Evolutionary conservation across 1,284 basidiomycete genomes (phyloP), one percentile per base, ranked within the genome.

Genomic region (Boletus semigastroideus): DNA sequence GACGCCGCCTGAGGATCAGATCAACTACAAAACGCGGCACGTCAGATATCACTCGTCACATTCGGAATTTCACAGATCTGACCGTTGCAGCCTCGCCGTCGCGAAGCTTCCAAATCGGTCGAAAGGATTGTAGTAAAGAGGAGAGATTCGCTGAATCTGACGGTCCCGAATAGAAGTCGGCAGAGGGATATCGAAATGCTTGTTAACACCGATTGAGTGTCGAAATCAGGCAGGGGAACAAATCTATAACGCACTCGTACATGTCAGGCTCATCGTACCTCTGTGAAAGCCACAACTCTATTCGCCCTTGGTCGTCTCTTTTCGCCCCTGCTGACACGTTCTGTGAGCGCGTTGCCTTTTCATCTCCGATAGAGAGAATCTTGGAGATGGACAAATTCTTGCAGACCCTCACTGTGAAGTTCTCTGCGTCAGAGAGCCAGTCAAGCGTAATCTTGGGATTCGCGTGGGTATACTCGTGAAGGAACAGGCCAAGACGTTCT

Each of bases 41-140:
- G 31, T 25, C 5, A 36, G 20, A 13, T n/a, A 9, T 20, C 19
- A 16, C 30, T 31, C 30, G 12, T 33, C 42, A 12, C 42, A 17
- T 19, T 5, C n/a, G 30, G 10, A 19, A 13, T 17, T 20, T 5
- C 9, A 34, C 14, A 11, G 5, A 46, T 51, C 74, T 20, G 63
- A 87, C 89, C 87, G 62, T 92, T 92, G 63, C 90, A 93, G 2
- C 94, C 94, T 55, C 95, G 79, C 50, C 94, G 78, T 66, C 87
- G 90, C 49, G 98, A 73, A 2, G 91, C 86, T 56, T 84, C 80
- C 42, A 98, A 73, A 52, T 95, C 90, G 0, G 94, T 97, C 0
- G 92, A 92, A 13, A 99, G 78, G 42, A 99, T 92, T 0, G 92
- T 96, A 83, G 92, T 92, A 63, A 97, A 89, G 14, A 98, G 70